These are phyloP conservation scores for Aspergillus melleus DNA, from an alignment of 2,329 filamentous ascomycete genomes.

Conservation along the genomic window DNA sequence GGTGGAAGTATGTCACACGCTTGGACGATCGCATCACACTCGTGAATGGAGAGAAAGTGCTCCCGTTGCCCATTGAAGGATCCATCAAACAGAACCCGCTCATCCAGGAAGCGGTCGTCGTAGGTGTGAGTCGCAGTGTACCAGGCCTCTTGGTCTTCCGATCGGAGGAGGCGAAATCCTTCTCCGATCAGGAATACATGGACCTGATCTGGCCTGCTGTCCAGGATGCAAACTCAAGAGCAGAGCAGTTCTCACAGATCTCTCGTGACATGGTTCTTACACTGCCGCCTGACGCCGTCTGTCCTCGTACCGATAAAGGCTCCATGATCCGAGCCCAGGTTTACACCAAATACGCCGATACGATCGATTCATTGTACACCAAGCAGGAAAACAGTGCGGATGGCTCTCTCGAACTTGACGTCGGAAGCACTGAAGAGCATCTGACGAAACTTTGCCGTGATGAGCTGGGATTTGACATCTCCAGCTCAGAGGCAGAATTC, in stretches of 20 bases:
- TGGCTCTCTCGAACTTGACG: constrained; percentile 33
- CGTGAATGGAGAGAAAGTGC: constrained; percentile 35
- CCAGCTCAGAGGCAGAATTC: constrained; percentile 39
- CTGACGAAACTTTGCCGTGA: constrained; percentile 32
- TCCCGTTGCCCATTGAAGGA: constrained; percentile 35
- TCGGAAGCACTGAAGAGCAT: constrained; percentile 33
- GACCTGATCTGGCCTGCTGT: constrained; percentile 40
- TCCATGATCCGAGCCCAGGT: constrained; percentile 54
- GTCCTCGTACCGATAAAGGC: constrained; percentile 56
- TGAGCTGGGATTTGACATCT: constrained; percentile 34
- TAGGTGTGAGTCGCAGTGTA: constrained; percentile 26
- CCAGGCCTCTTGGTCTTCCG: constrained; percentile 33
- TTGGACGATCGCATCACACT: constrained; percentile 36
- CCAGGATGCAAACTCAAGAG: constrained; percentile 39
- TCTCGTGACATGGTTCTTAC: constrained; percentile 43
- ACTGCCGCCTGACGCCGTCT: constrained; percentile 37
- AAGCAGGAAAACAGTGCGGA: constrained; percentile 16
- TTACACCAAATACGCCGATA: constrained; percentile 45
- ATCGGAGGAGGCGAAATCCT: constrained; percentile 18
- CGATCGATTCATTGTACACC: constrained; percentile 42
- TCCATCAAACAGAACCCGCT: constrained; percentile 32
- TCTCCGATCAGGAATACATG: constrained; percentile 37
- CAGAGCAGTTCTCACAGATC: constrained; percentile 48
- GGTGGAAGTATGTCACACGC: constrained; percentile 36
- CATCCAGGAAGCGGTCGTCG: constrained; percentile 33